Evolutionary conservation across 2,329 filamentous ascomycete genomes (phyloP).

Genomic region (Cytospora paraplurivora): DNA sequence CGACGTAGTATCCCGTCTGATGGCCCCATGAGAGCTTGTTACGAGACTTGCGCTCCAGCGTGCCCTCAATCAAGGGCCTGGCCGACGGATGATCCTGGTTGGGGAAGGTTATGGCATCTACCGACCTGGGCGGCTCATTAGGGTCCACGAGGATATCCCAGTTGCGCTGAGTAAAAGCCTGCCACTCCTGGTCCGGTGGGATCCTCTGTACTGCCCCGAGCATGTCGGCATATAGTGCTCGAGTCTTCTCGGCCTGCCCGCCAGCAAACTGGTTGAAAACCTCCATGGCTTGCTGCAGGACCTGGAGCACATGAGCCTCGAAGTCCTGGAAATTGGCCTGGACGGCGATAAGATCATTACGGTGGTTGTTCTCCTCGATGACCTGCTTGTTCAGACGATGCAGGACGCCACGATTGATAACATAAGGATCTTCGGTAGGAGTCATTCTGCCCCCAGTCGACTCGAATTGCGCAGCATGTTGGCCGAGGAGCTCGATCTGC

Average conservation of each 20-base stretch:
- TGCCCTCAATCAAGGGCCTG: constrained; percentile 82
- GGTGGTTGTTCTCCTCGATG: constrained; percentile 92
- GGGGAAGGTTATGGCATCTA: constrained; percentile 77
- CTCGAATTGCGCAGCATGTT: constrained; percentile 80
- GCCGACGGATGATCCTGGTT: constrained; percentile 85
- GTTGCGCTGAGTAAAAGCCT: constrained; percentile 75
- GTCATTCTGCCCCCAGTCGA: constrained; percentile 71
- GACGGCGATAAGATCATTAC: constrained; percentile 86
- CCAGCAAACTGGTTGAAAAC: constrained; percentile 81
- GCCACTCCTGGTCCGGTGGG: constrained; percentile 88
- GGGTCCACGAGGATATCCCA: constrained; percentile 76
- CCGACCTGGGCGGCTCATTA: constrained; percentile 69
- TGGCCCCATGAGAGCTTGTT: constrained; percentile 80
- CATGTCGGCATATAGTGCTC: constrained; percentile 82
- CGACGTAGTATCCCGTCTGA: constrained; percentile 82
- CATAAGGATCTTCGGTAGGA: constrained; percentile 81
- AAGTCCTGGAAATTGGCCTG: constrained; percentile 88
- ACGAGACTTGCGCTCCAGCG: constrained; percentile 86
- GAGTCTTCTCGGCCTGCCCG: constrained; percentile 79
- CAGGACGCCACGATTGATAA: constrained; percentile 77
- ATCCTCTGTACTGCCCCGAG: constrained; percentile 75
- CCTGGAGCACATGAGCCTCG: constrained; percentile 81
- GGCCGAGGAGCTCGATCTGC: constrained; percentile 90
- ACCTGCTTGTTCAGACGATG: constrained; percentile 90
- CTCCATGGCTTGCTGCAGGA: constrained; percentile 79